A percentile compares a stretch with the other conserved stretches of the same genome.
These are phyloP conservation scores for Myotisia sp. DNA, from an alignment of 2,329 filamentous ascomycete species.

Conservation along the genomic window DNA sequence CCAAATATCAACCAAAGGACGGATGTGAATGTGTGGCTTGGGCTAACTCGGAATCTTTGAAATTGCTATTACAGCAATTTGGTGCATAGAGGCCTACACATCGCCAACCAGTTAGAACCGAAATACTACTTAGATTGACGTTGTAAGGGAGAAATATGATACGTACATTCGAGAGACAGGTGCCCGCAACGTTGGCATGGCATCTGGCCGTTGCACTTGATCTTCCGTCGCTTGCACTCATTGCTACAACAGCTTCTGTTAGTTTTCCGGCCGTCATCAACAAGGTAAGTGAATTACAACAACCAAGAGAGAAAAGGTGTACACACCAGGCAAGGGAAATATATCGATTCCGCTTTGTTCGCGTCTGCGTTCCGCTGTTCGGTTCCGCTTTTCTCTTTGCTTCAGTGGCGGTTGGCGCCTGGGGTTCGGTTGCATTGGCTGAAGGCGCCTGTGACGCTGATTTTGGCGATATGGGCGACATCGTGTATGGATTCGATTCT, in stretches of 20 bases:
- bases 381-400: slow-evolving; percentile 31
- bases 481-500: background rate
- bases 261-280: background rate
- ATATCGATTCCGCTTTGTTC: slow-evolving; percentile 52
- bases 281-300: slow-evolving; percentile 1
- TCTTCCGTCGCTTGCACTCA: slow-evolving; percentile 52
- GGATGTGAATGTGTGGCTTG: too few relatives aligned
- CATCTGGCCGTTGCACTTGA: slow-evolving; percentile 53
- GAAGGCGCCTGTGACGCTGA: too few relatives aligned
- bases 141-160: background rate
- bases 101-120: slow-evolving; percentile 5
- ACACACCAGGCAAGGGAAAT: slow-evolving; percentile 50
- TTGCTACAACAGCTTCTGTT: slow-evolving; percentile 31
- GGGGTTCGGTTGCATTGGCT: background rate
- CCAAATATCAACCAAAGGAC: too few relatives aligned
- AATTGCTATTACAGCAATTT: slow-evolving; percentile 57
- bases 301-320: background rate
- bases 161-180: slow-evolving; percentile 43
- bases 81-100: slow-evolving; percentile 44
- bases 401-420: background rate
- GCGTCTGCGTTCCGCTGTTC: slow-evolving; percentile 34
- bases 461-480: background rate
- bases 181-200: slow-evolving; percentile 53
- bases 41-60: slow-evolving; percentile 75
- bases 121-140: background rate